Conservation (phyloP, 2,329 filamentous ascomycete genomes). For the Cladobotryum protrusum region DNA sequence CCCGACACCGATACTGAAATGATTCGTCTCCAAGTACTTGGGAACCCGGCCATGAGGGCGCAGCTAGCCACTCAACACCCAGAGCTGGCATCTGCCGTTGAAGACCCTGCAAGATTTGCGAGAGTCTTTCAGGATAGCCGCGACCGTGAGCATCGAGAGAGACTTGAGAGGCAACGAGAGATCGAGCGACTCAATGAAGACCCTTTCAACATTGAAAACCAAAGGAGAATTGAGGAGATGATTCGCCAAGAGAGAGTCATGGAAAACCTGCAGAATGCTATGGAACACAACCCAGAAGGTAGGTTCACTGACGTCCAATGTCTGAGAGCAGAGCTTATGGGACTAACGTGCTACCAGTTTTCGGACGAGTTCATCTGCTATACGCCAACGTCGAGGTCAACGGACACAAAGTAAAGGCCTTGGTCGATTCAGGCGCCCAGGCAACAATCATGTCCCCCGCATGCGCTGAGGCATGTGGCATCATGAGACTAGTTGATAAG, state of each 20-base stretch:
- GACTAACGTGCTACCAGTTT: slow-evolving; percentile 52
- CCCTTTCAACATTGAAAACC: slow-evolving; percentile 88
- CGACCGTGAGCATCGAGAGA: slow-evolving; percentile 63
- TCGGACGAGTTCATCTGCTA: slow-evolving; percentile 90
- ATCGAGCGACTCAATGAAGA: slow-evolving; percentile 86
- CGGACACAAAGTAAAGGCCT: slow-evolving; percentile 82
- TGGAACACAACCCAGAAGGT: slow-evolving; percentile 98
- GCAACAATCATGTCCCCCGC: slow-evolving; percentile 97
- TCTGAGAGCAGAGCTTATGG: slow-evolving; percentile 2
- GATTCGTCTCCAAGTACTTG: slow-evolving; percentile 74
- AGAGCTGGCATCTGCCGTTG: slow-evolving; percentile 67
- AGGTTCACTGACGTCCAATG: slow-evolving; percentile 15
- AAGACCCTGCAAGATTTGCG: slow-evolving; percentile 71
- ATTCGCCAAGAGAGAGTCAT: slow-evolving; percentile 91
- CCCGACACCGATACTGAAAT: slow-evolving; percentile 65
- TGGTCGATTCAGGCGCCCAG: slow-evolving; percentile 95
- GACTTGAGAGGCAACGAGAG: slow-evolving; percentile 72
- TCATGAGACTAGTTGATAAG: slow-evolving; percentile 91
- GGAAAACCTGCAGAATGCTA: slow-evolving; percentile 92
- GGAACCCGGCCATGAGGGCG: slow-evolving; percentile 65
- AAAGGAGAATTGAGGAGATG: slow-evolving; percentile 91
- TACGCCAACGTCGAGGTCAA: slow-evolving; percentile 97
- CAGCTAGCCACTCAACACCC: slow-evolving; percentile 68
- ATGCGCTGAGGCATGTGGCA: slow-evolving; percentile 86
- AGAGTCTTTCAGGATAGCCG: slow-evolving; percentile 63